These are phyloP conservation scores for Keithomyces neogunnii DNA, from an alignment of 2,329 filamentous ascomycete species.

Conservation along the genomic window DNA sequence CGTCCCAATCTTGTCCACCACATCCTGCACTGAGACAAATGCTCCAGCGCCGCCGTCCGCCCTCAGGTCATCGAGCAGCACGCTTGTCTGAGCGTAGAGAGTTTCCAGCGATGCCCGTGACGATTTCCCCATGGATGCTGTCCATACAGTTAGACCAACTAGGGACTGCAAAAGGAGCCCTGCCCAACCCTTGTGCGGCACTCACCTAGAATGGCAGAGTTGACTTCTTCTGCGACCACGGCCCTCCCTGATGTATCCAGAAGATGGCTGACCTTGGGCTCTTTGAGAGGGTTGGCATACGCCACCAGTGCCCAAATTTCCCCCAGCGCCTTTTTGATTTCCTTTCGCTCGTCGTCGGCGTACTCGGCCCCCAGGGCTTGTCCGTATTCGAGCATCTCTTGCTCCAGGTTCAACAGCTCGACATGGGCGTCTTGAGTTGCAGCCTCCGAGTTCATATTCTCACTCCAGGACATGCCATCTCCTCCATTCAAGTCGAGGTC, in stretches of 20 bases:
- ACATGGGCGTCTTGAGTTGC: conserved; percentile 23
- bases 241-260: conserved; percentile 68
- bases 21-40: conserved; percentile 58
- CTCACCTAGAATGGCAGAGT: conserved; percentile 84
- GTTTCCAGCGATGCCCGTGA: conserved; percentile 79
- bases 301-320: conserved; percentile 87
- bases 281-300: conserved; percentile 72
- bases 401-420: conserved; percentile 43
- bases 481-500: conserved; percentile 45
- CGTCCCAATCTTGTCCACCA: conserved; percentile 37
- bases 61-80: conserved; percentile 73
- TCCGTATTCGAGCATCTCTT: conserved; percentile 70
- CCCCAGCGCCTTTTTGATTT: conserved; percentile 64
- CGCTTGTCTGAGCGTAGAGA: conserved; percentile 77
- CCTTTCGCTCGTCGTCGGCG: conserved; percentile 57
- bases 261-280: conserved; percentile 65
- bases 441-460: conserved; percentile 49
- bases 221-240: conserved; percentile 83
- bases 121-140: conserved; percentile 85
- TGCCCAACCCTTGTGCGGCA: conserved; percentile 11
- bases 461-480: conserved; percentile 29
- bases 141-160: conserved; percentile 11
- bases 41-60: conserved; percentile 73
- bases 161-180: background rate
- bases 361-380: conserved; percentile 73